phyloP scores from a whole-genome alignment of 768 basidiomycete species.

The Phaeotremella fagi region DNA sequence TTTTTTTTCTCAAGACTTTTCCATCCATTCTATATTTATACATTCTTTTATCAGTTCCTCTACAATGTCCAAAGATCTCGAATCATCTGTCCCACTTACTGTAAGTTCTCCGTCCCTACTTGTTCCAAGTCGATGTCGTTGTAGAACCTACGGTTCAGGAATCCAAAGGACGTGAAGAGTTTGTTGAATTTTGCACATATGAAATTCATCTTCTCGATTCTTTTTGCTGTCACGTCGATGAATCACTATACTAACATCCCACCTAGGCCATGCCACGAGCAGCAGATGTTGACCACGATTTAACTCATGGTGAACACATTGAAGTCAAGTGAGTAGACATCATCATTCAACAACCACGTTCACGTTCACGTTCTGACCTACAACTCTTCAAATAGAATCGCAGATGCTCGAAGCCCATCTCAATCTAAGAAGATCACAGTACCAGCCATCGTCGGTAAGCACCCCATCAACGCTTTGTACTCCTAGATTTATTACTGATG shows the following conservation, averaged over 20 bases:
- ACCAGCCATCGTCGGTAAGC: conserved; percentile 43
- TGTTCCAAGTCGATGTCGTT: neutral
- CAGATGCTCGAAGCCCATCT: conserved; percentile 19
- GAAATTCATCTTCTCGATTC: neutral
- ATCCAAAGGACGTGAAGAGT: neutral
- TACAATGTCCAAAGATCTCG: conserved; percentile 28
- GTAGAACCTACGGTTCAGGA: neutral
- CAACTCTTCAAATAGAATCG: conserved; percentile 15
- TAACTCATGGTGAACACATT: conserved; percentile 32
- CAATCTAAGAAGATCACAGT: conserved; percentile 46
- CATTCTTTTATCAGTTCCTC: neutral
- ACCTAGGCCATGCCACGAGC: conserved; percentile 40
- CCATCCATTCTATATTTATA: neutral
- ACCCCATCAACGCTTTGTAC: neutral
- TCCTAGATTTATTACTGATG: neutral
- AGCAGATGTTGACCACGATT: conserved; percentile 34
- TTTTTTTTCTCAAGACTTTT: neutral
- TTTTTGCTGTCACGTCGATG: neutral
- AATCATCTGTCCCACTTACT: conserved; percentile 35
- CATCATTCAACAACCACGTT: too few relatives aligned
- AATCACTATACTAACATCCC: neutral
- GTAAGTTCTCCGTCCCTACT: conserved; percentile 17
- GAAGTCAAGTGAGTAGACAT: conserved; percentile 40
- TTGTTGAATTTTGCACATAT: too few relatives aligned
- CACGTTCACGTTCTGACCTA: too few relatives aligned